These are phyloP conservation scores for Ocimum tenuiflorum DNA, from an alignment of 257 asterid genomes.

Conservation along the genomic window DNA sequence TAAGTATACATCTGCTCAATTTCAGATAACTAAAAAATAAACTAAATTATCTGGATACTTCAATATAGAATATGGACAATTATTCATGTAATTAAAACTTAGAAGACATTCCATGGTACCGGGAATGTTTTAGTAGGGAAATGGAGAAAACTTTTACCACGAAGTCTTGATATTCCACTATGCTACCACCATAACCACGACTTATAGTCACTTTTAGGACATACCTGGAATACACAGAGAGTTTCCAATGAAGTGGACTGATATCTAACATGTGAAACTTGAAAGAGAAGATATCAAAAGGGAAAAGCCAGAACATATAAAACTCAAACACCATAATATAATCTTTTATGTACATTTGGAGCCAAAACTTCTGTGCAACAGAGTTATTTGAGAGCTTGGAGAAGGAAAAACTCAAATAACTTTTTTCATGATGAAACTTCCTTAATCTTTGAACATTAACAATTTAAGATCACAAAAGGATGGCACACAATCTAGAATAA, in stretches of 20 bases:
- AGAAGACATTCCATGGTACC: slow-evolving; percentile 8
- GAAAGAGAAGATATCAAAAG: slow-evolving; percentile 1
- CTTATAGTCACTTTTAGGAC: slow-evolving; percentile 79
- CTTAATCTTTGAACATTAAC: neutral
- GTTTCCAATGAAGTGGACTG: slow-evolving; percentile 10
- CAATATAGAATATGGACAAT: neutral
- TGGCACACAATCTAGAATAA: neutral
- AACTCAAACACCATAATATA: slow-evolving; percentile 10
- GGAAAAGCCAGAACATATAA: neutral
- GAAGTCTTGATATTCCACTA: slow-evolving; percentile 84
- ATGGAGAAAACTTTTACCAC: too few relatives aligned
- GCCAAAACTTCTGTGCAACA: too few relatives aligned
- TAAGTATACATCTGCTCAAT: neutral
- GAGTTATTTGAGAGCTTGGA: neutral
- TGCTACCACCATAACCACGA: slow-evolving; percentile 94
- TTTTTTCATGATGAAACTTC: neutral
- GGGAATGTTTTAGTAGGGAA: neutral
- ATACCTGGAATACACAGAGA: slow-evolving; percentile 68
- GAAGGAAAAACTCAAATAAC: slow-evolving; percentile 1
- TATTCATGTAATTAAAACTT: neutral
- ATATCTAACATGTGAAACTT: neutral
- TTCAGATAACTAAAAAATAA: neutral
- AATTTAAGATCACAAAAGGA: neutral
- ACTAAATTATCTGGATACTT: slow-evolving; percentile 1
- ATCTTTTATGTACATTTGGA: too few relatives aligned